Percentiles rank a stretch among this genome's conserved stretches.
phyloP scores from a whole-genome alignment of 176 grass and related monocot species.

The Avena sativa region DNA sequence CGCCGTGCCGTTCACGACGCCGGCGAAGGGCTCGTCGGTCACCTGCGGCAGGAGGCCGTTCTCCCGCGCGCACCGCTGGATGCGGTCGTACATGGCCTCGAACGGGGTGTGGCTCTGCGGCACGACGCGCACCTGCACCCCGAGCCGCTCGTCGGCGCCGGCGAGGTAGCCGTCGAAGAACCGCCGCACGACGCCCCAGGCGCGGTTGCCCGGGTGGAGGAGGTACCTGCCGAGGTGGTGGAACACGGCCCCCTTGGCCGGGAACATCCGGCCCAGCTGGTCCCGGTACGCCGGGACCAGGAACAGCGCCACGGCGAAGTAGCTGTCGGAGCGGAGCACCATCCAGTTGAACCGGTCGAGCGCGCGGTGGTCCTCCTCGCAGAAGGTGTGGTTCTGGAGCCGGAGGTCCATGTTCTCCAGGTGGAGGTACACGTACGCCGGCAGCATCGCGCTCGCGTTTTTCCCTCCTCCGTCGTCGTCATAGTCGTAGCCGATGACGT shows the following conservation, averaged over 20 bases:
- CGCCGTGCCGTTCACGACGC: neutral
- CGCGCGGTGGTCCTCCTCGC: constrained; percentile 64
- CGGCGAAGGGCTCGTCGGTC: neutral
- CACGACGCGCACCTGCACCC: constrained; percentile 62
- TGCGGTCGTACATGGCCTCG: constrained; percentile 56
- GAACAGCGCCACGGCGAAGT: constrained; percentile 75
- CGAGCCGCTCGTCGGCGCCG: constrained; percentile 60
- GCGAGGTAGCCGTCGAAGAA: constrained; percentile 80
- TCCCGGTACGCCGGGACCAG: constrained; percentile 55
- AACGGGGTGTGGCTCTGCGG: constrained; percentile 3
- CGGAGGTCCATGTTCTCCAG: constrained; percentile 43
- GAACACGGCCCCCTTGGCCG: constrained; percentile 68
- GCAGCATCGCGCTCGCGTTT: constrained; percentile 37
- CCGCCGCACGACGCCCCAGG: constrained; percentile 63
- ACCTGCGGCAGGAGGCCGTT: constrained; percentile 52
- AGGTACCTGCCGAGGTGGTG: constrained; percentile 83
- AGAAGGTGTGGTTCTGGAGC: constrained; percentile 60
- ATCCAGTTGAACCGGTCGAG: constrained; percentile 70
- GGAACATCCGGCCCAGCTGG: constrained; percentile 69
- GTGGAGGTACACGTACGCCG: constrained; percentile 68
- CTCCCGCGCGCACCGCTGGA: constrained; percentile 59
- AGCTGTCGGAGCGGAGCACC: constrained; percentile 73
- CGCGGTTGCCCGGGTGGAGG: constrained; percentile 64
- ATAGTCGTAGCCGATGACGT: constrained; percentile 38
- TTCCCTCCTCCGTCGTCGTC: neutral